Conservation (phyloP, 2,329 filamentous ascomycete species). For the Phoma sp. region DNA sequence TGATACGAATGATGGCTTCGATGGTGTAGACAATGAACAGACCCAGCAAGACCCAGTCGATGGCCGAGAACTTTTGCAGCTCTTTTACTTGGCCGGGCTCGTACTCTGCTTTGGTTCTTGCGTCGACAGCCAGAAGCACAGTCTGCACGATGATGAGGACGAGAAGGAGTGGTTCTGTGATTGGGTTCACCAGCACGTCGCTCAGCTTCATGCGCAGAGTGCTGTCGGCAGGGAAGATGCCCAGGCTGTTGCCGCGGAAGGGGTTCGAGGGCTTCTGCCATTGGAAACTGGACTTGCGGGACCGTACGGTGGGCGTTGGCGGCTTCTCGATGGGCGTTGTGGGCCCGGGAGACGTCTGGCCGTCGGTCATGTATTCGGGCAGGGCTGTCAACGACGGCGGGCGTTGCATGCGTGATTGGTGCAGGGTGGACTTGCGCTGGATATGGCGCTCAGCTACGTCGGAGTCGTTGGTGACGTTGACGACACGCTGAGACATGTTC, state of each 20-base stretch:
- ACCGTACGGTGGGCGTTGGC: conserved; percentile 39
- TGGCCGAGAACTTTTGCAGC: conserved; percentile 70
- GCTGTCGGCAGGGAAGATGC: conserved; percentile 83
- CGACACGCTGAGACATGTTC: conserved; percentile 94
- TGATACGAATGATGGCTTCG: conserved; percentile 80
- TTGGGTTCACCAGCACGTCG: conserved; percentile 83
- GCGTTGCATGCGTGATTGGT: conserved; percentile 61
- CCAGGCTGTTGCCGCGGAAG: conserved; percentile 83
- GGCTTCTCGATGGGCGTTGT: conserved; percentile 49
- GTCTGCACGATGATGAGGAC: conserved; percentile 88
- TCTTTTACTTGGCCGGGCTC: conserved; percentile 59
- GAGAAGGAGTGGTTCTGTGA: conserved; percentile 85
- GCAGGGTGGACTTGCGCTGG: conserved; percentile 66
- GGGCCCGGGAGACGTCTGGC: conserved; percentile 39
- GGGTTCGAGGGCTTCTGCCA: conserved; percentile 68
- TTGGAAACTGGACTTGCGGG: conserved; percentile 49
- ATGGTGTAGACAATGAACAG: conserved; percentile 91
- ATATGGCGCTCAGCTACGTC: conserved; percentile 79
- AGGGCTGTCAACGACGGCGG: conserved; percentile 60
- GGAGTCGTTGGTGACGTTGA: conserved; percentile 94
- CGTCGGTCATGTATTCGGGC: conserved; percentile 59
- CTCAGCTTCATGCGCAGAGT: conserved; percentile 76
- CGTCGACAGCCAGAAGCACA: conserved; percentile 84
- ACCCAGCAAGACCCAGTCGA: conserved; percentile 81
- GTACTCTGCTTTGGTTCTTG: conserved; percentile 73